These are phyloP conservation scores for Dioszegia hungarica DNA, from an alignment of 768 basidiomycete species.

Conservation along the genomic window DNA sequence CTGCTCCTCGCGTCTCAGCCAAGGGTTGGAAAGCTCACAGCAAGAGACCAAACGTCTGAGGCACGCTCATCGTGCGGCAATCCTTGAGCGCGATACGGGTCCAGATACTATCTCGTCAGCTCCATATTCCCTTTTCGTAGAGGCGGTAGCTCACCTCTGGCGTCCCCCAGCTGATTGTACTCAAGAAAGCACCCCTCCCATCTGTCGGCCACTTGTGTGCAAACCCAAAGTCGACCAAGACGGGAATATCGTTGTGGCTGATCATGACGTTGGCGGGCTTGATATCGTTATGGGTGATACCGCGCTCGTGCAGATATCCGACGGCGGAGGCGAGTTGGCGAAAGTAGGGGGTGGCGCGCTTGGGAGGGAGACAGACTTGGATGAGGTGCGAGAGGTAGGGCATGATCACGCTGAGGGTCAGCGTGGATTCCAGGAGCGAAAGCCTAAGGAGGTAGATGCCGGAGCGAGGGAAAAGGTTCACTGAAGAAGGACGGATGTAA, in stretches of 20 bases:
- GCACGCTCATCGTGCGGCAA: constrained; percentile 88
- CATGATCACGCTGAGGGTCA: constrained; percentile 55
- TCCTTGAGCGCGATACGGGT: constrained; percentile 84
- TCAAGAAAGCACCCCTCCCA: constrained; percentile 35
- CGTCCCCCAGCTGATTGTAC: constrained; percentile 59
- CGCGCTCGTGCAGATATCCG: constrained; percentile 46
- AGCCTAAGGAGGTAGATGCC: too few relatives aligned
- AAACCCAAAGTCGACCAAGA: constrained; percentile 95
- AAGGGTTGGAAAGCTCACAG: constrained; percentile 35
- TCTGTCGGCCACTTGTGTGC: constrained; percentile 80
- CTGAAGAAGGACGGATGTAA: too few relatives aligned
- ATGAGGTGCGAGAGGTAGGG: constrained; percentile 77
- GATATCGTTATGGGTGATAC: constrained; percentile 48
- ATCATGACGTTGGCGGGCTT: constrained; percentile 93
- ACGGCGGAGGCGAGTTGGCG: constrained; percentile 46
- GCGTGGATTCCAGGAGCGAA: too few relatives aligned
- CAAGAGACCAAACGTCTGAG: constrained; percentile 58
- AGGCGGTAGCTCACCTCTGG: constrained; percentile 62
- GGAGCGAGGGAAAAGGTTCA: too few relatives aligned
- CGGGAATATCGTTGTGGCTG: constrained; percentile 59
- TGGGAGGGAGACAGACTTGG: constrained; percentile 79
- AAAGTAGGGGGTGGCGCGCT: constrained; percentile 57
- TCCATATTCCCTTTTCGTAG: neutral
- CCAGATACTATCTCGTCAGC: constrained; percentile 63
- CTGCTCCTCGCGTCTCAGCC: neutral